These are phyloP conservation scores for Hanseniaspora nectarophila DNA, from an alignment of 805 yeast genomes.

Conservation along the genomic window DNA sequence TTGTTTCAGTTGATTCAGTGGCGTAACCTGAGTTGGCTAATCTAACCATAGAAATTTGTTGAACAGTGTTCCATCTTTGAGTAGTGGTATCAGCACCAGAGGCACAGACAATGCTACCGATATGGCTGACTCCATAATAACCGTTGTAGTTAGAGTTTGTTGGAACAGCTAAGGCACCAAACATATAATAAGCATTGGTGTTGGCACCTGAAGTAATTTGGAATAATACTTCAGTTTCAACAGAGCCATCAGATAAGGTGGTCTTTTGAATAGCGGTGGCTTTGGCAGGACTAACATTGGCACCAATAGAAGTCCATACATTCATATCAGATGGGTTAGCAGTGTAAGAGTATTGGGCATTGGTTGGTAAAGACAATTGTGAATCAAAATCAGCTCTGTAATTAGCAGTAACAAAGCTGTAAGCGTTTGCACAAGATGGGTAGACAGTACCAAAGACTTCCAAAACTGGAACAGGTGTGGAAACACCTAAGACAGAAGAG, in stretches of 20 bases:
- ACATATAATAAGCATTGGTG: constrained; percentile 11
- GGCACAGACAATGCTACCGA: constrained; percentile 18
- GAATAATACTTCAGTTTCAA: constrained; percentile 15
- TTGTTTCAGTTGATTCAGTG: constrained; percentile 12
- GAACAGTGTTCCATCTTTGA: constrained; percentile 19
- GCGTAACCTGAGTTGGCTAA: constrained; percentile 5
- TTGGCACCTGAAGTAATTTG: not conserved
- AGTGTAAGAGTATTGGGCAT: constrained; percentile 11
- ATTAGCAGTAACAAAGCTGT: constrained; percentile 7
- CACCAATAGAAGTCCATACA: constrained; percentile 19
- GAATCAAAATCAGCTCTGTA: constrained; percentile 4
- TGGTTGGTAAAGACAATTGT: not conserved
- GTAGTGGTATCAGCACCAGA: constrained; percentile 12
- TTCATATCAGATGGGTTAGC: constrained; percentile 15
- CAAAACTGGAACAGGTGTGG: constrained; percentile 2
- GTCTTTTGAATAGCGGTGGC: constrained; percentile 3
- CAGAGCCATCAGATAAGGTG: constrained; percentile 16
- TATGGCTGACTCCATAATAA: constrained; percentile 19
- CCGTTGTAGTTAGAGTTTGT: constrained; percentile 16
- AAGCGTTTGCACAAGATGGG: constrained; percentile 9
- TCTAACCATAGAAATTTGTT: constrained; percentile 17
- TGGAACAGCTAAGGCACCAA: constrained; percentile 20
- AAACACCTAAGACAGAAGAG: not conserved
- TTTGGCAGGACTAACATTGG: constrained; percentile 19
- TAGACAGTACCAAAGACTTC: constrained; percentile 9